These are phyloP conservation scores for Narthecium ossifragum DNA, from an alignment of 106 monocot species.

Conservation along the genomic window DNA sequence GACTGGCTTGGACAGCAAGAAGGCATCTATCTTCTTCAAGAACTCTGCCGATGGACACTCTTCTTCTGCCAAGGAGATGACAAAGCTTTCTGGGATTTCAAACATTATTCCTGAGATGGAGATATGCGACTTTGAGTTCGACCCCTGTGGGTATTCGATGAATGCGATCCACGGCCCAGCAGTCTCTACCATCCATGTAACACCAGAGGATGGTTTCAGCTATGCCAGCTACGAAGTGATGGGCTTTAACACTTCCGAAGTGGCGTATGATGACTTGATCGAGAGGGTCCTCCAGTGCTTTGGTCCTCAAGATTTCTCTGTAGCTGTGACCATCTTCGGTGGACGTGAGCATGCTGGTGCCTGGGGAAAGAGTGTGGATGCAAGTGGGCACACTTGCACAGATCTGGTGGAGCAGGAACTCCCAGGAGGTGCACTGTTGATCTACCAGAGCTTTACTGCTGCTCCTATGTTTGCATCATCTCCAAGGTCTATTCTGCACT, in stretches of 20 bases:
- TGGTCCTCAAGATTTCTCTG: conserved; percentile 34
- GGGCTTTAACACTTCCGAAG: conserved; percentile 41
- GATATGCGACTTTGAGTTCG: conserved; percentile 88
- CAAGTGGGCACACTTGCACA: conserved; percentile 21
- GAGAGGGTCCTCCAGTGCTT: conserved; percentile 57
- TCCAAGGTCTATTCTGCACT: conserved; percentile 39
- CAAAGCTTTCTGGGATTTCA: conserved; percentile 55
- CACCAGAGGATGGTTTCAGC: conserved; percentile 84
- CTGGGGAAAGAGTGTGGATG: conserved; percentile 21
- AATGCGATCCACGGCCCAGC: conserved; percentile 54
- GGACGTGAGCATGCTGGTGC: conserved; percentile 12
- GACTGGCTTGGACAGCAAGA: conserved; percentile 54
- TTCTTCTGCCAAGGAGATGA: conserved; percentile 55
- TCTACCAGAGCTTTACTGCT: conserved; percentile 35
- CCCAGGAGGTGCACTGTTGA: conserved; percentile 24
- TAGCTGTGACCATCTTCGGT: conserved; percentile 44
- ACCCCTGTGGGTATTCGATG: conserved; percentile 90
- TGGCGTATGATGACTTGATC: conserved; percentile 29
- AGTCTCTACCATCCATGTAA: conserved; percentile 74
- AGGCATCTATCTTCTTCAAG: conserved; percentile 76
- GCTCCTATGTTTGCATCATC: conserved; percentile 6
- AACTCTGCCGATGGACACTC: conserved; percentile 17
- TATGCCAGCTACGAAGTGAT: conserved; percentile 86
- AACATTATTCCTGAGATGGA: conserved; percentile 74
- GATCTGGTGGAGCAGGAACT: conserved; percentile 25